phyloP scores from a whole-genome alignment of 768 basidiomycete genomes.

The Fistulinella prunicolor region DNA sequence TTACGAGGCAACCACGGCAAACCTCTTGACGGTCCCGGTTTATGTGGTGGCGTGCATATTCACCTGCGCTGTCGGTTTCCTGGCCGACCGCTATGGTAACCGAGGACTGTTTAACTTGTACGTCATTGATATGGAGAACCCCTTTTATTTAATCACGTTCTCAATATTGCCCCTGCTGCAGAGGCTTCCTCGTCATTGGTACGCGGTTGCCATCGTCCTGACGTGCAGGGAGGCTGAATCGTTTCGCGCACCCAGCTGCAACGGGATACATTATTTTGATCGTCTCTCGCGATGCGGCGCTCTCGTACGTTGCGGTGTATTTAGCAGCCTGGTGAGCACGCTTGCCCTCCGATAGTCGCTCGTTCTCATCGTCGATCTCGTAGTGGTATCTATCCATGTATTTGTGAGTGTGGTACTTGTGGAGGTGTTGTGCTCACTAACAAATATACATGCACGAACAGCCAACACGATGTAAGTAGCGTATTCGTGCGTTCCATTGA shows the following conservation, averaged over 20 bases:
- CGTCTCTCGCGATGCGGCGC: constrained; percentile 52
- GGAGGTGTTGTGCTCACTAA: neutral
- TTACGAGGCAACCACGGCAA: constrained; percentile 67
- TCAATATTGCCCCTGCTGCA: constrained; percentile 4
- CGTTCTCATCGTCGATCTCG: neutral
- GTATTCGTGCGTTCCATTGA: no score
- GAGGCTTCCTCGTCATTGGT: constrained; percentile 29
- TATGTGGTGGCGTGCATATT: constrained; percentile 66
- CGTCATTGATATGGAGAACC: no score
- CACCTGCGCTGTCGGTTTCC: constrained; percentile 62
- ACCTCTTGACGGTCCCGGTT: constrained; percentile 75
- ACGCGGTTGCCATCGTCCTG: neutral
- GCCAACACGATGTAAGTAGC: constrained; percentile 56
- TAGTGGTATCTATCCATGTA: constrained; percentile 73
- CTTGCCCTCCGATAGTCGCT: neutral
- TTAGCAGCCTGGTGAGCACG: constrained; percentile 59
- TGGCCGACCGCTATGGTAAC: constrained; percentile 57
- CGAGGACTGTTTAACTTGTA: constrained; percentile 67
- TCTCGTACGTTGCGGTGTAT: constrained; percentile 73
- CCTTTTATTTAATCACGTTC: no score
- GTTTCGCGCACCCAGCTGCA: constrained; percentile 38
- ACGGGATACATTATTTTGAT: constrained; percentile 72
- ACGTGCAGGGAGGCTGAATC: neutral
- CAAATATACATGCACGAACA: constrained; percentile 20
- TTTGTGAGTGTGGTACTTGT: constrained; percentile 44